Evolutionary conservation across 805 yeast genomes (phyloP).

Genomic region (Wickerhamomyces tratensis): DNA sequence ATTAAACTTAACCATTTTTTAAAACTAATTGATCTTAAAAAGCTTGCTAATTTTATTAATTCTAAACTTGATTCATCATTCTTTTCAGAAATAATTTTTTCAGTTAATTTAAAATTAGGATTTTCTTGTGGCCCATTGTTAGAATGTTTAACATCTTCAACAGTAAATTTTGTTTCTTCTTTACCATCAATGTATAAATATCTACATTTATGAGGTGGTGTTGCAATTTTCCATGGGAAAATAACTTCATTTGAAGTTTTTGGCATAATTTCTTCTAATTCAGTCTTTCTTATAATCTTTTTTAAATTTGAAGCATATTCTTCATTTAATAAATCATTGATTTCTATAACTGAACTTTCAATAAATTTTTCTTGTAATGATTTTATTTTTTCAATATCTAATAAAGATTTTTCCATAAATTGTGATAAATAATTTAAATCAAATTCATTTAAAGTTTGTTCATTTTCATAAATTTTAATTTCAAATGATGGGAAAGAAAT

Average conservation of each 20-base stretch:
- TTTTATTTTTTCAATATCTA: constrained; percentile 28
- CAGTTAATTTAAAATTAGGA: constrained; percentile 41
- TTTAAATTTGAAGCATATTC: constrained; percentile 40
- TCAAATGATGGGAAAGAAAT: constrained; percentile 31
- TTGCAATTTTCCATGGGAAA: constrained; percentile 82
- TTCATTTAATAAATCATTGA: constrained; percentile 51
- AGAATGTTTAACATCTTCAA: constrained; percentile 20
- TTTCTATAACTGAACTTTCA: constrained; percentile 61
- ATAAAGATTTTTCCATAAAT: constrained; percentile 47
- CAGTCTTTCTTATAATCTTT: constrained; percentile 40
- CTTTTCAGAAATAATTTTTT: constrained; percentile 6
- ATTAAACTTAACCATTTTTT: constrained; percentile 57
- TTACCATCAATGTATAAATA: constrained; percentile 74
- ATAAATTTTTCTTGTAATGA: constrained; percentile 42
- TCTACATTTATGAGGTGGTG: constrained; percentile 91
- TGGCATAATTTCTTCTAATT: constrained; percentile 57
- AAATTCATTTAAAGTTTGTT: constrained; percentile 17
- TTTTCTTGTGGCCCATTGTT: constrained; percentile 36
- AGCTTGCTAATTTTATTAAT: constrained; percentile 43
- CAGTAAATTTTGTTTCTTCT: constrained; percentile 21
- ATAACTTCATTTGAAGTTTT: constrained; percentile 39
- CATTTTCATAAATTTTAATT: constrained; percentile 17
- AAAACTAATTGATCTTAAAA: constrained; percentile 55
- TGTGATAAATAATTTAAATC: constrained; percentile 42
- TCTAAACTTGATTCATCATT: constrained; percentile 22